These are phyloP conservation scores for Macroventuria anomochaeta DNA, from an alignment of 2,329 filamentous ascomycete genomes.

Conservation along the genomic window DNA sequence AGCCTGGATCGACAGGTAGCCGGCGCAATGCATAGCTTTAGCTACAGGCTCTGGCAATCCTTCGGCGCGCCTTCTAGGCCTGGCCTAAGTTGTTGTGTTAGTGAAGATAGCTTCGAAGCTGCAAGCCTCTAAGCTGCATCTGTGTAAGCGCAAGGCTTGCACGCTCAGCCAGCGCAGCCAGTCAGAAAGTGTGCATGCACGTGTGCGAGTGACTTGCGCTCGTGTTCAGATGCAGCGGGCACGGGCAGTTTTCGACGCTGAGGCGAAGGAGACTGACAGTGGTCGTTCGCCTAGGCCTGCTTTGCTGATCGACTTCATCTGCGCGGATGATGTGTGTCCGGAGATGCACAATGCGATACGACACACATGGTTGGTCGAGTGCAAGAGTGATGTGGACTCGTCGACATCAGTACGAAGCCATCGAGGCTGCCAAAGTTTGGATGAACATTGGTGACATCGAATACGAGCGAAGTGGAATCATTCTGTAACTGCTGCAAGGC, in stretches of 20 bases:
- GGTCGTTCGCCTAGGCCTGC: not conserved
- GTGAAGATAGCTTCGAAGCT: not conserved
- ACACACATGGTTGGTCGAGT: not conserved
- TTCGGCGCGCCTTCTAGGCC: constrained; percentile 13
- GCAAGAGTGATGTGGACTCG: constrained; percentile 1
- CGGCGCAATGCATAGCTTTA: constrained; percentile 4
- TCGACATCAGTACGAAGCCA: not conserved
- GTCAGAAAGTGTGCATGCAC: constrained; percentile 4
- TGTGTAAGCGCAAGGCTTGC: constrained; percentile 14
- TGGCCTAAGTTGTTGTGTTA: not conserved
- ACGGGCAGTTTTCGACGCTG: not conserved
- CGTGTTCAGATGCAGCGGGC: constrained; percentile 3
- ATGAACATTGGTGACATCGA: not conserved
- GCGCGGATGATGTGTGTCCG: not conserved
- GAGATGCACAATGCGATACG: not conserved
- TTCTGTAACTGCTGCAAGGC: not conserved
- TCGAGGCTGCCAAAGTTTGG: not conserved
- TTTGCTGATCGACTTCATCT: not conserved
- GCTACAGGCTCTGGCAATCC: constrained; percentile 1
- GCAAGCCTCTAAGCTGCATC: constrained; percentile 2
- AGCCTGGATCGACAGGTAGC: constrained; percentile 1
- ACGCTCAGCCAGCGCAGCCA: not conserved
- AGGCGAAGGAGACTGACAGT: not conserved
- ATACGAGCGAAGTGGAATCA: not conserved
- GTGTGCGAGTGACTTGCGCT: constrained; percentile 16